phyloP scores from a whole-genome alignment of 257 asterid species.

The Gentiana macrophylla region DNA sequence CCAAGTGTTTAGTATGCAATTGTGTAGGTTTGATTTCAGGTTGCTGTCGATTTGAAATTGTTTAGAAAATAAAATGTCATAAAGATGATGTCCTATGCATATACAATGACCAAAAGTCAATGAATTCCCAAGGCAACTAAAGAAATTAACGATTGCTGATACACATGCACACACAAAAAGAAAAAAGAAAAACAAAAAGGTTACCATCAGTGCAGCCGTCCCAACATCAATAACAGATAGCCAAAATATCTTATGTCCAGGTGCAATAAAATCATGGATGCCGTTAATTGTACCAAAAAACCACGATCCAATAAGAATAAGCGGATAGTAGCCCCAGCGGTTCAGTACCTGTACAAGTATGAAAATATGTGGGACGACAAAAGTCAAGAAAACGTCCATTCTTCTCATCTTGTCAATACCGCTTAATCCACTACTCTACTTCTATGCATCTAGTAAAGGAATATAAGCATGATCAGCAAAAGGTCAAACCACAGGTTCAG shows the following conservation, averaged over 20 bases:
- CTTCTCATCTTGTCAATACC: not conserved
- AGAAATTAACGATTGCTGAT: not conserved
- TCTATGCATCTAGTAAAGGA: not conserved
- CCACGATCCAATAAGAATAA: slow-evolving; percentile 94
- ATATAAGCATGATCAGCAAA: not conserved
- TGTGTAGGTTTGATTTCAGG: too few species aligned
- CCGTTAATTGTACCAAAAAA: slow-evolving; percentile 94
- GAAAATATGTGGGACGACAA: not conserved
- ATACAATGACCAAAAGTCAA: too few species aligned
- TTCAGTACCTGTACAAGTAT: slow-evolving; percentile 55
- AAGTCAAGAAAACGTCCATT: slow-evolving; percentile 1
- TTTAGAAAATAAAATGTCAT: too few species aligned
- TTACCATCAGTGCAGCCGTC: slow-evolving; percentile 95
- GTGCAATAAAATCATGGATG: slow-evolving; percentile 86
- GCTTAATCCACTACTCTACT: not conserved
- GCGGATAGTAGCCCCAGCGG: slow-evolving; percentile 98
- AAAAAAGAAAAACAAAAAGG: slow-evolving; percentile 1
- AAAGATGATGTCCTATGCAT: too few species aligned
- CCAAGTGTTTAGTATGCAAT: too few species aligned
- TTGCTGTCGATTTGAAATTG: too few species aligned
- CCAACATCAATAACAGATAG: slow-evolving; percentile 95
- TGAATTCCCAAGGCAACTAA: too few species aligned
- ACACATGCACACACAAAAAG: not conserved
- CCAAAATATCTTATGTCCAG: slow-evolving; percentile 87
- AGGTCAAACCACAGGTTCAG: not conserved